Conservation (phyloP, 1,284 basidiomycete genomes). For the Hemileia vastatrix region DNA sequence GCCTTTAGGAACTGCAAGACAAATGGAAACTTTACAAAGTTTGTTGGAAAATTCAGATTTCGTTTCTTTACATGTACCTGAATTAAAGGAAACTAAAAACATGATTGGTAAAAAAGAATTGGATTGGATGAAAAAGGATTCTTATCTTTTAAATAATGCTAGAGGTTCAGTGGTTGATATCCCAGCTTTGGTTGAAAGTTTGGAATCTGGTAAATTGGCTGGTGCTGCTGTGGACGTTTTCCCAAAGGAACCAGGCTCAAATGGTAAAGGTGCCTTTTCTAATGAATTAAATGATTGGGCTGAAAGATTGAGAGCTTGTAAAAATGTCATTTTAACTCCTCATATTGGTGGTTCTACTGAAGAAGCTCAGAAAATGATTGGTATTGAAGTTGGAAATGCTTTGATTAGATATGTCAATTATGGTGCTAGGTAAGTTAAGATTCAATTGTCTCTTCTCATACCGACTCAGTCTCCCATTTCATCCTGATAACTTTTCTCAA, state of each 20-base stretch:
- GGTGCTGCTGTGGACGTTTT: constrained; percentile 42
- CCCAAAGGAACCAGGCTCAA: constrained; percentile 40
- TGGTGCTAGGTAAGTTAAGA: too few species aligned
- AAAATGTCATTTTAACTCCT: constrained; percentile 41
- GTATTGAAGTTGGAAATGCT: constrained; percentile 41
- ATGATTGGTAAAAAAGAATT: constrained; percentile 39
- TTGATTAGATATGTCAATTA: constrained; percentile 43
- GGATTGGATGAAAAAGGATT: constrained; percentile 40
- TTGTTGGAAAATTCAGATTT: constrained; percentile 37
- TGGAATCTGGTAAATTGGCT: constrained; percentile 37
- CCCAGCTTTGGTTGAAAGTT: constrained; percentile 28
- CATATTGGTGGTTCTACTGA: constrained; percentile 44
- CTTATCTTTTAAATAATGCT: constrained; percentile 44
- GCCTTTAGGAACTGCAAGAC: constrained; percentile 41
- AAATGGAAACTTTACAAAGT: constrained; percentile 38
- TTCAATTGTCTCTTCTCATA: too few species aligned
- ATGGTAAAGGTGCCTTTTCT: constrained; percentile 26
- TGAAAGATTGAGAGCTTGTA: constrained; percentile 32
- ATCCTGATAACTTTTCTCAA: neutral
- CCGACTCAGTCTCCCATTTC: neutral
- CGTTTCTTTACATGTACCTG: constrained; percentile 42
- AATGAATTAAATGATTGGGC: constrained; percentile 33
- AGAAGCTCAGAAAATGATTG: constrained; percentile 43
- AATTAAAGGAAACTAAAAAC: constrained; percentile 41
- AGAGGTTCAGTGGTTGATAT: constrained; percentile 39